Evolutionary conservation across 2,329 filamentous ascomycete genomes (phyloP).

Genomic region (Aureobasidium vineae): DNA sequence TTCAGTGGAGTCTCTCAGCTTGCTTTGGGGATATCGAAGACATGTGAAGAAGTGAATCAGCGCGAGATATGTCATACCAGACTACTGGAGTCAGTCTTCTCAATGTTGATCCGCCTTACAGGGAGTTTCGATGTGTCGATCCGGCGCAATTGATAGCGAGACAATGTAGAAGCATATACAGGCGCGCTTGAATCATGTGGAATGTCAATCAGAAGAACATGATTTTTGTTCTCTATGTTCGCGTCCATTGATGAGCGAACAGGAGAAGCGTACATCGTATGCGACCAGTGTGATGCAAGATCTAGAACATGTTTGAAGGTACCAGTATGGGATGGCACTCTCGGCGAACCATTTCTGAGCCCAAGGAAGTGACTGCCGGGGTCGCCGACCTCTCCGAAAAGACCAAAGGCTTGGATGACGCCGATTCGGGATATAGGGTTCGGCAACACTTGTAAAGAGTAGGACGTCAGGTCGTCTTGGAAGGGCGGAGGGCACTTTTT

Average conservation of each 20-base stretch:
- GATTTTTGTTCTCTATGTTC: not conserved
- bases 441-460: slow-evolving; percentile 4
- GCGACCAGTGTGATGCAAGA: not conserved
- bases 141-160: not conserved
- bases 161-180: not conserved
- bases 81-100: slow-evolving; percentile 4
- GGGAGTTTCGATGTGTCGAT: not conserved
- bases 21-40: not conserved
- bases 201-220: not conserved
- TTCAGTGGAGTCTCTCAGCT: not conserved
- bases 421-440: not conserved
- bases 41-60: slow-evolving; percentile 13
- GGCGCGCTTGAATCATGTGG: not conserved
- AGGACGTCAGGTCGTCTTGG: not conserved
- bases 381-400: not conserved
- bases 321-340: not conserved
- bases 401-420: slow-evolving; percentile 8
- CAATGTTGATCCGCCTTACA: slow-evolving; percentile 1
- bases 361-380: not conserved
- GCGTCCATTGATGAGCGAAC: not conserved
- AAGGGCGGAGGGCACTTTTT: not conserved
- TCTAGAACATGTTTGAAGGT: slow-evolving; percentile 17
- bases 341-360: not conserved
- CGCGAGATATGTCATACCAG: not conserved
- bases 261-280: not conserved